A percentile compares a stretch with the other conserved stretches of the same genome.
phyloP scores from a whole-genome alignment of 1,284 basidiomycete genomes.

The Agaricales sp. region DNA sequence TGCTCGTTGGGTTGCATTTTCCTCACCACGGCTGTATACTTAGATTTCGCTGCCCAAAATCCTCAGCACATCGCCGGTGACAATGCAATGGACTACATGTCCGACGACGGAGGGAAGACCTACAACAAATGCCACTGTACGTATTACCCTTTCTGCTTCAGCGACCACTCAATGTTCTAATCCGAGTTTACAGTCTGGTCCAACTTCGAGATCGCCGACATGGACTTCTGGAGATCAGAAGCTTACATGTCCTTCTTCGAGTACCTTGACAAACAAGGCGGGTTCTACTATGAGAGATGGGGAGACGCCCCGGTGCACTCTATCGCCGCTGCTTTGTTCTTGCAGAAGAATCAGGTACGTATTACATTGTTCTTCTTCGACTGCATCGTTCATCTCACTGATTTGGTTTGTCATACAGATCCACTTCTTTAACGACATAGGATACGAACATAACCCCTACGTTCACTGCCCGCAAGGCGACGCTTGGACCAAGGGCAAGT shows the following conservation, averaged over 20 bases:
- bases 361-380: background rate
- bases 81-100: conserved; percentile 64
- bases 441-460: conserved; percentile 42
- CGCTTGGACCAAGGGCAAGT: background rate
- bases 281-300: conserved; percentile 76
- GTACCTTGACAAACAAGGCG: conserved; percentile 59
- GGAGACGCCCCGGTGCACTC: conserved; percentile 78
- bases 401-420: conserved; percentile 21
- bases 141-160: conserved; percentile 9
- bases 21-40: background rate
- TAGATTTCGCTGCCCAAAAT: conserved; percentile 53
- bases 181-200: conserved; percentile 45
- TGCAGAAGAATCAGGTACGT: conserved; percentile 33
- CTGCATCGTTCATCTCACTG: background rate
- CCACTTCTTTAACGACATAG: conserved; percentile 60
- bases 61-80: conserved; percentile 54
- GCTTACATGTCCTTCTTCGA: conserved; percentile 70
- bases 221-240: conserved; percentile 48
- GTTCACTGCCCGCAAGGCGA: conserved; percentile 33
- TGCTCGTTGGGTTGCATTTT: conserved; percentile 12
- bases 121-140: conserved; percentile 73
- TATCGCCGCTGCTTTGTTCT: conserved; percentile 61
- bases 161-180: conserved; percentile 5
- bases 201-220: conserved; percentile 71
- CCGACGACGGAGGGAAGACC: conserved; percentile 47